Base-by-base conservation (phyloP, 1,284 basidiomycete species). In the Tausonia pullulans region DNA sequence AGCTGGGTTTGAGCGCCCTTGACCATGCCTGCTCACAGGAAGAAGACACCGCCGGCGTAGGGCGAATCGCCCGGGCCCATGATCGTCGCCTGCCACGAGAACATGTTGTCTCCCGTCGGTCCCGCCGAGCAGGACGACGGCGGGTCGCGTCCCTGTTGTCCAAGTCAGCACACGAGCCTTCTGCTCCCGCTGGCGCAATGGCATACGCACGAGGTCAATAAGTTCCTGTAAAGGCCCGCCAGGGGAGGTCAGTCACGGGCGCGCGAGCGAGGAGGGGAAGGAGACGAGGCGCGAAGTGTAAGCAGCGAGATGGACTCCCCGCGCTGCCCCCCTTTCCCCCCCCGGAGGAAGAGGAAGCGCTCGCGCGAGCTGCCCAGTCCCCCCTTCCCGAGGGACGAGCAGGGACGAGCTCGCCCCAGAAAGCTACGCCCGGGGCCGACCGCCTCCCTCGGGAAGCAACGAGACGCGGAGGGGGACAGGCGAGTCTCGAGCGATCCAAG, bases 51-150 rank as follows among this genome's bases (percentile, higher is more conserved):
- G 72, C 93, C 93, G 48, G 93, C 86, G 75, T 96, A 96, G 57
- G 93, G 93, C 72, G 90, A 94, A 75, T 96, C 93, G 72, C 87
- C 85, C 89, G 92, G 92, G 62, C 92, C 92, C 92, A 96, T 96
- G 77, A 96, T 96, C 69, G 92, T 95, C 69, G 92, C 92, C 77
- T 94, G 91, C 92, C 93, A 97, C 77, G 91, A 86, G 82, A 96
- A 97, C 85, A 96, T 87, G 80, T 96, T 93, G 75, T 96, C 92
- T 66, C 90, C 90, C 68, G 87, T 90, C 57, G 93, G 93, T 65
- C 93, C 94, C 72, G 94, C 93, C 72, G 90, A 93, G 86, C 93
- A 97, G 67, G 94, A 96, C 66, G 90, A 91, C 70, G 93, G 93
- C 75, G 93, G 93, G 81, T 97, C 93, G 74, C 92, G 90, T 67